phyloP scores from a whole-genome alignment of 371 early-diverging fungal genomes.

The Quaeritorhiza haematococci region DNA sequence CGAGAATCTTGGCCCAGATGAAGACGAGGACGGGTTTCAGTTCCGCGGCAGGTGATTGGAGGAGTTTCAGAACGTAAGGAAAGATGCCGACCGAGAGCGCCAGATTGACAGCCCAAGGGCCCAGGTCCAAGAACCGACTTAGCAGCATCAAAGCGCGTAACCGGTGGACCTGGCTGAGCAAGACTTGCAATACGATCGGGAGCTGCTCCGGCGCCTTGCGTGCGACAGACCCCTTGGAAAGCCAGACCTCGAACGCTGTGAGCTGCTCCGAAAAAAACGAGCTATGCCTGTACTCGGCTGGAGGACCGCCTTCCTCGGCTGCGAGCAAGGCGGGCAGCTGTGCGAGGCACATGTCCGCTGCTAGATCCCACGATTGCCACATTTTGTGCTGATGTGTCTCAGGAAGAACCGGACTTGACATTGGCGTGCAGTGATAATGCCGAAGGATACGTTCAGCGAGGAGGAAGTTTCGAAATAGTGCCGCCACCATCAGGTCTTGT shows the following conservation, averaged over 20 bases:
- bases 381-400: conserved; percentile 90
- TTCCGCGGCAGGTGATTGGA: conserved; percentile 90
- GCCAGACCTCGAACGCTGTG: conserved; percentile 95
- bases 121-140: conserved; percentile 87
- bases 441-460: conserved; percentile 94
- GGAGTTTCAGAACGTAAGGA: conserved; percentile 92
- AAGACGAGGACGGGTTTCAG: conserved; percentile 89
- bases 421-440: conserved; percentile 83
- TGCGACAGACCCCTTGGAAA: conserved; percentile 59
- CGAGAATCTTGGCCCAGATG: conserved; percentile 94
- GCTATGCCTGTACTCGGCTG: conserved; percentile 64
- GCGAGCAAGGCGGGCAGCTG: conserved; percentile 71
- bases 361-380: conserved; percentile 93
- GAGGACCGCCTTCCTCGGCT: conserved; percentile 48
- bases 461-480: conserved; percentile 91
- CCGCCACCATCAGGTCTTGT: conserved; percentile 93
- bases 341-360: conserved; percentile 87
- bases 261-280: conserved; percentile 93
- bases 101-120: conserved; percentile 91
- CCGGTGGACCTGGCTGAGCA: conserved; percentile 91
- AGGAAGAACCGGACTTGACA: conserved; percentile 80
- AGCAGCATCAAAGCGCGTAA: conserved; percentile 85
- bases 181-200: conserved; percentile 92
- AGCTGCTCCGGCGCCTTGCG: conserved; percentile 80
- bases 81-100: conserved; percentile 93